Evolutionary conservation across 257 asterid genomes (phyloP), one percentile per base, ranked within the genome.

Genomic region (Salvia hispanica): DNA sequence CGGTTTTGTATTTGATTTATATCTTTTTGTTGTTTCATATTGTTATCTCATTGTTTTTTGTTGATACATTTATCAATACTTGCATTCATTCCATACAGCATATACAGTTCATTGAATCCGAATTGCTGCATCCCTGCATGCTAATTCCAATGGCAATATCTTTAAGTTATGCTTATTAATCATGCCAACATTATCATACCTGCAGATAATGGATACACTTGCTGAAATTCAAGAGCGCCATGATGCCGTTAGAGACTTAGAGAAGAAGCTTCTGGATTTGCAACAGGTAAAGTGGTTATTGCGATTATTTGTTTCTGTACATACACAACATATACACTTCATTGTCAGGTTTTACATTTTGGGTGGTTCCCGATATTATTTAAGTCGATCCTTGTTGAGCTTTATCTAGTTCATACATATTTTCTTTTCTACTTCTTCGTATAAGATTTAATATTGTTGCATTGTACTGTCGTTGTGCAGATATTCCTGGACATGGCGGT

Each of bases 171-270:
- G 51, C 74, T 65, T 58, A 31, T 28, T 40, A 48, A 14, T 69
- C 18, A 9, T 25, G 60, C 40, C 12, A 12, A 31, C 10, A 31
- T 28, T 31, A 12, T 56, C 36, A 28, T 56, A 25, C 58, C 70
- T 81, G 81, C 82, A 94, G 98, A 76, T 94, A 72, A 84, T 94
- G 99, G 99, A 89, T 74, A 91, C 99, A 28, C 85, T 94, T 51
- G 96, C 99, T 31, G 99, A 94, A 83, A 94, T 94, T 78, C 97
- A 94, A 79, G 99, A 94, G 76, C 95, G 99, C 11, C 99, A 91
- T 82, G 98, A 91, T 76, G 99, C 99, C 5, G 99, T 91, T 33
- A 83, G 91, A 81, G 99, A 94, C 62, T 77, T 94, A 73, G 99
- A 94, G 79, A 85, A 81, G 80, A 94, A 94, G 86, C 98, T 94